Evolutionary conservation across 441 rosid species (phyloP), one percentile per base, ranked within the genome.

Genomic region (Pelargonium citronellum): DNA sequence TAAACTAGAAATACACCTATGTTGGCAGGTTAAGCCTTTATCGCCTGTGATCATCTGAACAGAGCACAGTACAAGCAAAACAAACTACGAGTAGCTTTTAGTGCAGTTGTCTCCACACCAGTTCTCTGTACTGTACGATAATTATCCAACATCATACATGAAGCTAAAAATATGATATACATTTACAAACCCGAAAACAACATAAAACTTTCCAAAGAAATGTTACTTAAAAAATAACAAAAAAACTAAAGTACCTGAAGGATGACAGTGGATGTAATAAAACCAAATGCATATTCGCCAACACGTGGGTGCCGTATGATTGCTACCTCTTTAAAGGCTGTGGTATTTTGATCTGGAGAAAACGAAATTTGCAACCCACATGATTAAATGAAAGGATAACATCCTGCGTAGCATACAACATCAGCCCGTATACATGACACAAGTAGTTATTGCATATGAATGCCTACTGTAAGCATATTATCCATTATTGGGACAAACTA

Each of bases 301-400:
- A 6, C 62, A 7, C 62, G 62, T 57, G 62, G 62, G 6, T 57
- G 62, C 20, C 62, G 62, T 57, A 57, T 57, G 62, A 57, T 57
- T 57, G 62, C 62, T 17, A 17, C 62, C 62, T 57, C 62, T 57
- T 57, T 57, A 8, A 57, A 57, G 6, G 62, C 62, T 22, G 62
- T 57, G 27, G 62, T 57, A 57, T 57, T 57, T 57, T 57, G 62
- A 57, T 57, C 62, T 57, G 62, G 62, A 57, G 27, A 57, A 5
- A 55, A 53, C 3, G 5, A 30, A 30, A 30, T 30, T 30, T 30
- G 37, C 37, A 30, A 30, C 37, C 37, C 37, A 2, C 37, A 30
- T 30, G 37, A 30, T 30, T 30, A 30, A 30, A 30, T 30, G 37
- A 2, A 30, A 3, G 37, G 39, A 34, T 5, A 34, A 34, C 3